phyloP scores from a whole-genome alignment of 495 filamentous ascomycete genomes.

The Immersiella caudata region DNA sequence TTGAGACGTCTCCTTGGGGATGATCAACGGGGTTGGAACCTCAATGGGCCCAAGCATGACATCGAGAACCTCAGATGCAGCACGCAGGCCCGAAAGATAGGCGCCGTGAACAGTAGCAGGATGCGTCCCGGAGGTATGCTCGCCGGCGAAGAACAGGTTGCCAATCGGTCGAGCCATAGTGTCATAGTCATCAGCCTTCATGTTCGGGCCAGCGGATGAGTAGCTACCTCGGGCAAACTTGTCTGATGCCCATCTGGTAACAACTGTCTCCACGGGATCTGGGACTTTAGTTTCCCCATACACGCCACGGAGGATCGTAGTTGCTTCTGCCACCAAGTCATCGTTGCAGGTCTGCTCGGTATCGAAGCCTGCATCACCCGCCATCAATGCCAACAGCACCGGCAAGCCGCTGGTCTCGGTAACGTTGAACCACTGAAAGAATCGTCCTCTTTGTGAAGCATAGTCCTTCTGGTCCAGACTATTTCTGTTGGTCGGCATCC shows the following conservation, averaged over 20 bases:
- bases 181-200: slow-evolving; percentile 88
- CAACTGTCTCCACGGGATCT: slow-evolving; percentile 79
- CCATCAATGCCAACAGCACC: slow-evolving; percentile 90
- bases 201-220: slow-evolving; percentile 82
- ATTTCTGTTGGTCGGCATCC: slow-evolving; percentile 61
- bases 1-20: slow-evolving; percentile 56
- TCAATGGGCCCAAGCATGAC: slow-evolving; percentile 78
- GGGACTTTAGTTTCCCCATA: slow-evolving; percentile 57
- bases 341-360: slow-evolving; percentile 75
- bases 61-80: slow-evolving; percentile 81
- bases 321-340: slow-evolving; percentile 77
- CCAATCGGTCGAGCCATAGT: slow-evolving; percentile 83
- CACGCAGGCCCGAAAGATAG: slow-evolving; percentile 89
- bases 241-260: slow-evolving; percentile 93
- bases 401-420: slow-evolving; percentile 86
- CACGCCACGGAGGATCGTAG: slow-evolving; percentile 67
- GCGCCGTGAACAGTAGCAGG: slow-evolving; percentile 97
- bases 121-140: slow-evolving; percentile 93
- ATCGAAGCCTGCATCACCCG: slow-evolving; percentile 88
- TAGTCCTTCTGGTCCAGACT: slow-evolving; percentile 58
- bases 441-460: slow-evolving; percentile 67
- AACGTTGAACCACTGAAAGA: slow-evolving; percentile 97
- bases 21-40: slow-evolving; percentile 72
- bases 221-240: slow-evolving; percentile 89
- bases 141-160: slow-evolving; percentile 93